Evolutionary conservation across 2,329 filamentous ascomycete species (phyloP).

Genomic region (Ceratocystis lukuohia): DNA sequence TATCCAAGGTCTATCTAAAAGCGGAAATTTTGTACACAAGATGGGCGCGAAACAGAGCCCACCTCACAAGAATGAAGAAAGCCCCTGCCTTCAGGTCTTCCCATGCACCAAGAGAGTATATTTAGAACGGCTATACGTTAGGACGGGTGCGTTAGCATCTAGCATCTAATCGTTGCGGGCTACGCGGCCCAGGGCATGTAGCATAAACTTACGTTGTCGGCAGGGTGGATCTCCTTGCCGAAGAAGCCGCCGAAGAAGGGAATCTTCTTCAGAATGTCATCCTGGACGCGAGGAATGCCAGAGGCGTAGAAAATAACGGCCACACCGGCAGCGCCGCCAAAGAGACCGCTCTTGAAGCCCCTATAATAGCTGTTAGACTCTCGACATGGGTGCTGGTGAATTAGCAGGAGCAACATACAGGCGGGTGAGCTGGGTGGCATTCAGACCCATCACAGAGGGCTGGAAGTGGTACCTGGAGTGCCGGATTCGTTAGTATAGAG

Average conservation of each 20-base stretch:
- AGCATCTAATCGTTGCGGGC: not conserved
- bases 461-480: constrained; percentile 43
- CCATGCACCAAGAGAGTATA: constrained; percentile 21
- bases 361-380: constrained; percentile 27
- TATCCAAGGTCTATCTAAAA: constrained; percentile 11
- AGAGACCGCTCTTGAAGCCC: constrained; percentile 38
- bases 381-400: not conserved
- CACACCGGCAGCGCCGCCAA: constrained; percentile 44
- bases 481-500: not conserved
- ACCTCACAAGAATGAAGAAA: not conserved
- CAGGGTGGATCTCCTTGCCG: constrained; percentile 18
- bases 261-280: constrained; percentile 45
- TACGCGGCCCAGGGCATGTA: not conserved
- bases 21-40: constrained; percentile 17
- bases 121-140: constrained; percentile 17
- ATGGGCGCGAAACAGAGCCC: not conserved
- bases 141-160: not conserved
- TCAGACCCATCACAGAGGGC: constrained; percentile 41
- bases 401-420: constrained; percentile 35
- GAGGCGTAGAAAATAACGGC: constrained; percentile 47
- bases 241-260: not conserved
- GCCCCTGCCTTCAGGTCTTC: constrained; percentile 1
- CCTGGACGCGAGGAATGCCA: constrained; percentile 46
- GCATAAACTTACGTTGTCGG: constrained; percentile 19
- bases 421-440: constrained; percentile 33